Conservation (phyloP, 2,329 filamentous ascomycete genomes). For the Sporothrix variecibatus region DNA sequence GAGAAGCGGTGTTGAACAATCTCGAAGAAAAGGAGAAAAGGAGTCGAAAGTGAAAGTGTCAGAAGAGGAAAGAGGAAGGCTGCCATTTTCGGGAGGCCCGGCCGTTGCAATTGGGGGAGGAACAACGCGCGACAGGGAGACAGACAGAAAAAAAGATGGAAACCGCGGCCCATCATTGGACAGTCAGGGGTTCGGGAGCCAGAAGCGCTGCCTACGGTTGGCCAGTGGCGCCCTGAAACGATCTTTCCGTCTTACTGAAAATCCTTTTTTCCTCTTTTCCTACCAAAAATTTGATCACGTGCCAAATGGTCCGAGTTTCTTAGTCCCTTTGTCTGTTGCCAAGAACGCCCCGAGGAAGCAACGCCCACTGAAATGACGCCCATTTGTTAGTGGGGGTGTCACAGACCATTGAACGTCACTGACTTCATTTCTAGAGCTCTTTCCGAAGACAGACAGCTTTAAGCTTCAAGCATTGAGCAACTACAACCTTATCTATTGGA, state of each 20-base stretch:
- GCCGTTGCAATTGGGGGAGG: not conserved
- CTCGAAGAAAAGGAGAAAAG: not conserved
- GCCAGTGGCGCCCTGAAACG: not conserved
- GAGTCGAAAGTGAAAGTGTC: not conserved
- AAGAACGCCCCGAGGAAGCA: not conserved
- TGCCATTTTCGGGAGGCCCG: constrained; percentile 1
- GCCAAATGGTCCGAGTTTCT: not conserved
- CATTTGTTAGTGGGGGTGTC: constrained; percentile 1
- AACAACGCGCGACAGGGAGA: not conserved
- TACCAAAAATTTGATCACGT: not conserved
- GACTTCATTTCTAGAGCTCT: not conserved
- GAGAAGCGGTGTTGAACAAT: not conserved
- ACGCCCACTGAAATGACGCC: not conserved
- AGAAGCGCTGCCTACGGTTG: not conserved
- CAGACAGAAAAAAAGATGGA: too few relatives aligned
- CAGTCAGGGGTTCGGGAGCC: not conserved
- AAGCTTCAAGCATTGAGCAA: not conserved
- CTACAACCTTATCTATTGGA: not conserved
- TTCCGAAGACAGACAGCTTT: not conserved
- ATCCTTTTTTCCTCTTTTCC: not conserved
- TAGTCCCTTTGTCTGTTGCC: not conserved
- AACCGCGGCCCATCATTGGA: constrained; percentile 9
- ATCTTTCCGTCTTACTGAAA: not conserved
- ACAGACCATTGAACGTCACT: too few relatives aligned
- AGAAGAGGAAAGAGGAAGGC: not conserved